These are phyloP conservation scores for Trichoderma breve DNA, from an alignment of 2,329 filamentous ascomycete species.

Conservation along the genomic window DNA sequence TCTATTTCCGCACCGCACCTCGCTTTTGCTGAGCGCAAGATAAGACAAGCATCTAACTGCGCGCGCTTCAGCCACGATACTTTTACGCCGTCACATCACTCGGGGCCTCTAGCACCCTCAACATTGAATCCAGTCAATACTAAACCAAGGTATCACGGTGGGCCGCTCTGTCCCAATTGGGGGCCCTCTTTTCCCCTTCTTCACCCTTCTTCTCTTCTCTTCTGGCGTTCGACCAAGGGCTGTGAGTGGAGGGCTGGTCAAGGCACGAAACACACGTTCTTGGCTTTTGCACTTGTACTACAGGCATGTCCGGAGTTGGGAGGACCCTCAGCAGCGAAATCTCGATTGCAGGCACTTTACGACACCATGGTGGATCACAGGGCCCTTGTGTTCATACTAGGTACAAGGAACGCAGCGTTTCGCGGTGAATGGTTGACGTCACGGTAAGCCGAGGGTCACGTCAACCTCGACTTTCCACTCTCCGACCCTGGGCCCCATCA, in stretches of 20 bases:
- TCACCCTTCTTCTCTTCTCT: neutral
- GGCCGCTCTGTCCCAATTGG: conserved; percentile 1
- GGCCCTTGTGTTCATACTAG: conserved; percentile 2
- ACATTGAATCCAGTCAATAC: neutral
- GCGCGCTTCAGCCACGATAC: neutral
- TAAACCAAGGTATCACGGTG: neutral
- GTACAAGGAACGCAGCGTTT: neutral
- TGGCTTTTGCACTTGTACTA: neutral
- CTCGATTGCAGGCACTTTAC: conserved; percentile 30
- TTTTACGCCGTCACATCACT: neutral
- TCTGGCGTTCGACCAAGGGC: neutral
- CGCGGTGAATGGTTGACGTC: conserved; percentile 27
- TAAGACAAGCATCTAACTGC: neutral
- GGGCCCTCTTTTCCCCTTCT: neutral
- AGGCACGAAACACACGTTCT: neutral
- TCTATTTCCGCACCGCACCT: neutral
- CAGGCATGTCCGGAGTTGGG: neutral
- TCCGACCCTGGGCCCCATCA: neutral
- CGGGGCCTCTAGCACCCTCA: neutral
- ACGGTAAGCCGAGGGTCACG: conserved; percentile 21
- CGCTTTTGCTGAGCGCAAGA: neutral
- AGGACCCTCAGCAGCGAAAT: conserved; percentile 33
- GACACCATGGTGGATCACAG: conserved; percentile 22
- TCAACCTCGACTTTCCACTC: neutral
- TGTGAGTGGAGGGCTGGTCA: neutral